Conservation (phyloP, 2,329 filamentous ascomycete species). For the Arthrinium phaeospermum region DNA sequence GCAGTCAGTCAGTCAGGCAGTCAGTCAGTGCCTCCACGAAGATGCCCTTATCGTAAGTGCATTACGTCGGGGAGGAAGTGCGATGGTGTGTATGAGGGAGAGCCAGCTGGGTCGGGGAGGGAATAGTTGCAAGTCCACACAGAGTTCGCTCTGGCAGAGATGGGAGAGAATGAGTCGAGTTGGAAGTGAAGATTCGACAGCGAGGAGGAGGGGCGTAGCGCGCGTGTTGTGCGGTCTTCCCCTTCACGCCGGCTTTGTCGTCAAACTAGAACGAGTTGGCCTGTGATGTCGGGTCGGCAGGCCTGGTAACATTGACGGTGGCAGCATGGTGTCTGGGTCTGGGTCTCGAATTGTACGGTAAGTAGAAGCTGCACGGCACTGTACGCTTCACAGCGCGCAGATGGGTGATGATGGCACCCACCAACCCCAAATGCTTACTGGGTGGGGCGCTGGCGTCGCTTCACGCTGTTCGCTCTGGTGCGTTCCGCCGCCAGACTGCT, state of each 20-base stretch:
- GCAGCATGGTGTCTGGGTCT: slow-evolving; percentile 4
- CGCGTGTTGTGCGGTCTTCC: slow-evolving; percentile 7
- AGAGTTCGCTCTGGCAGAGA: not conserved
- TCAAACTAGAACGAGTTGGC: slow-evolving; percentile 8
- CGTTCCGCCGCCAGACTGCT: not conserved
- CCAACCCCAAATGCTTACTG: slow-evolving; percentile 3
- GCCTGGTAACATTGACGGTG: not conserved
- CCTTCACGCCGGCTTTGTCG: slow-evolving; percentile 18
- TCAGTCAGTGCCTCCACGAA: slow-evolving; percentile 8
- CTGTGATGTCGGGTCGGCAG: slow-evolving; percentile 7
- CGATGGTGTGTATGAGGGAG: not conserved
- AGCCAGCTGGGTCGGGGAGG: not conserved
- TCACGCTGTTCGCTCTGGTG: not conserved
- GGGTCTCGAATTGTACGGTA: not conserved
- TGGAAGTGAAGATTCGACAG: slow-evolving; percentile 11
- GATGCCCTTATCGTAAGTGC: slow-evolving; percentile 4
- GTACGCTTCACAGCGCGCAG: not conserved
- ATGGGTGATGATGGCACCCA: not conserved
- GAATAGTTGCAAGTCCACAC: not conserved
- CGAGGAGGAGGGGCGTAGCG: not conserved
- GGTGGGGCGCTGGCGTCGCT: slow-evolving; percentile 7
- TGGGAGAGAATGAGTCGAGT: not conserved
- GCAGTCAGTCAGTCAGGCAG: not conserved
- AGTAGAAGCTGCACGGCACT: not conserved
- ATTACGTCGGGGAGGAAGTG: slow-evolving; percentile 1